Base-by-base conservation (phyloP, 1,284 basidiomycete genomes). In the Apiotrichum domesticum region DNA sequence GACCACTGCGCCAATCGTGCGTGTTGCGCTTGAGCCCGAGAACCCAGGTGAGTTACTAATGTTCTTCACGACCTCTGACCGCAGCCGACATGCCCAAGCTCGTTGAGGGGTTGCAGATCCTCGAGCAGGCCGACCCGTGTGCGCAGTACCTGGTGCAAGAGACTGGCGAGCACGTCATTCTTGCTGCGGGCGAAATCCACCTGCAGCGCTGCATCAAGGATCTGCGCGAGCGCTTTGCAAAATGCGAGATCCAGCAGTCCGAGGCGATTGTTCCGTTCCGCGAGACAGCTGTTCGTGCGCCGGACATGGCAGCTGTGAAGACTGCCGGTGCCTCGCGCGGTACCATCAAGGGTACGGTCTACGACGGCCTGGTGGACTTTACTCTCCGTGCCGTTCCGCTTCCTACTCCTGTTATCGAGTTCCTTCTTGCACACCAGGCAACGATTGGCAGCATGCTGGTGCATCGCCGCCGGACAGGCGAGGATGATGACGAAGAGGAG, bases 241-340 rank as follows among this genome's bases (percentile, higher is more conserved):
- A 86, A 59, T 86, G 96, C 52, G 88, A 90, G 52, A 93, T 99
- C 49, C 90, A 95, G 65, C 86, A 88, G 7, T 97, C 93, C 1
- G 86, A 93, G 65, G 94, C 95, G 0, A 95, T 98, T 52, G 96
- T 99, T 4, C 95, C 96, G 1, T 99, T 98, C 80, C 83, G 96
- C 47, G 96, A 98, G 77, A 98, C 95, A 0, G 90, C 91, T 0
- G 83, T 97, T 35, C 87, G 84, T 67, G 90, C 80, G 3, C 69
- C 80, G 63, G 92, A 98, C 66, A 96, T 98, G 92, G 82, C 85
- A 1, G 85, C 89, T 5, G 85, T 87, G 0, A 97, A 92, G 73
- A 87, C 84, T 1, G 71, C 77, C 8, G 85, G 84, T 65, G 84
- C 85, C 0, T 78, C 82, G 8, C 82, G 95, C 33, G 95, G 95